Evolutionary conservation across 75 land plant genomes (phyloP).

Genomic region (Picea sitchensis): DNA sequence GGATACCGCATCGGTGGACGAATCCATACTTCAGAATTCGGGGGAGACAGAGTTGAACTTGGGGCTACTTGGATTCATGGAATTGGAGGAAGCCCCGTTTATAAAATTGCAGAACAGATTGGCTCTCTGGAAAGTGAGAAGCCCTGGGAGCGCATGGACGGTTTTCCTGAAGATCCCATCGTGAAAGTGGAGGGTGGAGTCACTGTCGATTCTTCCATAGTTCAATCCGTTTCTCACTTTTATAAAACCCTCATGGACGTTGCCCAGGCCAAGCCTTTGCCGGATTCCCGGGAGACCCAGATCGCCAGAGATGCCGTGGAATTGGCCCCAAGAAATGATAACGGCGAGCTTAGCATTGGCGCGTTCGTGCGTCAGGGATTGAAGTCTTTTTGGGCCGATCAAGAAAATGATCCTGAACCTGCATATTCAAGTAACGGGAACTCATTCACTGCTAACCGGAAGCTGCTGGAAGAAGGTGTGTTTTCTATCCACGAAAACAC

Average conservation of each 20-base stretch:
- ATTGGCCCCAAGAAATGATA: neutral
- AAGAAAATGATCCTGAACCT: neutral
- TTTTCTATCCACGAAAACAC: slow-evolving; percentile 67
- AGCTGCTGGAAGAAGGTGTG: slow-evolving; percentile 51
- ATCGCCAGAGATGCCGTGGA: slow-evolving; percentile 2
- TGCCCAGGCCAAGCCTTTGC: slow-evolving; percentile 17
- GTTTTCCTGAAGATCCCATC: slow-evolving; percentile 27
- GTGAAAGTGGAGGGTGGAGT: slow-evolving; percentile 66
- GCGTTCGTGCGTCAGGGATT: slow-evolving; percentile 51
- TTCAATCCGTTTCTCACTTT: slow-evolving; percentile 32
- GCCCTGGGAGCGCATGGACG: slow-evolving; percentile 85
- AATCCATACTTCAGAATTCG: slow-evolving; percentile 66
- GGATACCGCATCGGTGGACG: slow-evolving; percentile 82
- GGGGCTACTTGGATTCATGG: slow-evolving; percentile 99
- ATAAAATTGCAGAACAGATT: slow-evolving; percentile 47
- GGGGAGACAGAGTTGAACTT: slow-evolving; percentile 68
- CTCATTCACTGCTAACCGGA: slow-evolving; percentile 12
- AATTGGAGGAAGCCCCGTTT: slow-evolving; percentile 78
- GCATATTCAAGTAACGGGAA: neutral
- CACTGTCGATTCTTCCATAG: slow-evolving; percentile 24
- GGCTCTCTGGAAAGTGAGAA: slow-evolving; percentile 33
- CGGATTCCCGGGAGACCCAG: neutral
- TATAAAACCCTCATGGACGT: slow-evolving; percentile 40
- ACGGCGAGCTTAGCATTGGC: slow-evolving; percentile 41
- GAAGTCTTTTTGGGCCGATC: slow-evolving; percentile 23